These are phyloP conservation scores for Ophiostoma sp. DNA, from an alignment of 2,329 filamentous ascomycete species.

Conservation along the genomic window DNA sequence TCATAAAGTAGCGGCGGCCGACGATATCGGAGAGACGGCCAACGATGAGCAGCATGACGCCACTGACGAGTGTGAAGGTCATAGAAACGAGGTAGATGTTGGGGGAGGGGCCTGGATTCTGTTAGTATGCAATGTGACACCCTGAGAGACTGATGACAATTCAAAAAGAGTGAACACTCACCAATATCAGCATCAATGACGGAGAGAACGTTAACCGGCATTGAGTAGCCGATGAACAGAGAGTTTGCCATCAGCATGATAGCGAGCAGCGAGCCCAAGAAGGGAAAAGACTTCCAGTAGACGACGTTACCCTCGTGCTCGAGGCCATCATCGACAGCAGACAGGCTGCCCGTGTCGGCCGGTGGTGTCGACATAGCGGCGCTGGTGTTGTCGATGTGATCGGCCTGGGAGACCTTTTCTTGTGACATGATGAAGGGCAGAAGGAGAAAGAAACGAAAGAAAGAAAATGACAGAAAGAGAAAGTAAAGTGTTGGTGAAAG, in stretches of 20 bases:
- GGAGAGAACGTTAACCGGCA: slow-evolving; percentile 18
- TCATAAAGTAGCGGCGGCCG: slow-evolving; percentile 43
- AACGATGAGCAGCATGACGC: slow-evolving; percentile 37
- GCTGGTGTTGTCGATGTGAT: slow-evolving; percentile 1
- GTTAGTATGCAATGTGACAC: not conserved
- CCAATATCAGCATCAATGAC: slow-evolving; percentile 24
- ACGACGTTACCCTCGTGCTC: not conserved
- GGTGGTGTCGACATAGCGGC: not conserved
- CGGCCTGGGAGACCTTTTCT: slow-evolving; percentile 5
- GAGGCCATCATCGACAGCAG: not conserved
- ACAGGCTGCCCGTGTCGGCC: not conserved
- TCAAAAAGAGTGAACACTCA: not conserved
- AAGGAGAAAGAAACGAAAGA: not conserved
- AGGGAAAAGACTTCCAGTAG: slow-evolving; percentile 22
- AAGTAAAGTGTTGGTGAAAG: not conserved
- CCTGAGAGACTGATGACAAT: too few species aligned
- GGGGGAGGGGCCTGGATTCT: slow-evolving; percentile 8
- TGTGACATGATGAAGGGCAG: slow-evolving; percentile 2
- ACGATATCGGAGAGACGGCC: slow-evolving; percentile 43
- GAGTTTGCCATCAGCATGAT: slow-evolving; percentile 20
- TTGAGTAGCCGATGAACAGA: slow-evolving; percentile 21
- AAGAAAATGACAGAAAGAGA: not conserved
- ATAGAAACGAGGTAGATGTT: slow-evolving; percentile 25
- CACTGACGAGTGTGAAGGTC: slow-evolving; percentile 17
- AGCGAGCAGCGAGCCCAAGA: slow-evolving; percentile 14